Conservation (phyloP, 345 rosid species). For the Aquilaria yunnanensis region DNA sequence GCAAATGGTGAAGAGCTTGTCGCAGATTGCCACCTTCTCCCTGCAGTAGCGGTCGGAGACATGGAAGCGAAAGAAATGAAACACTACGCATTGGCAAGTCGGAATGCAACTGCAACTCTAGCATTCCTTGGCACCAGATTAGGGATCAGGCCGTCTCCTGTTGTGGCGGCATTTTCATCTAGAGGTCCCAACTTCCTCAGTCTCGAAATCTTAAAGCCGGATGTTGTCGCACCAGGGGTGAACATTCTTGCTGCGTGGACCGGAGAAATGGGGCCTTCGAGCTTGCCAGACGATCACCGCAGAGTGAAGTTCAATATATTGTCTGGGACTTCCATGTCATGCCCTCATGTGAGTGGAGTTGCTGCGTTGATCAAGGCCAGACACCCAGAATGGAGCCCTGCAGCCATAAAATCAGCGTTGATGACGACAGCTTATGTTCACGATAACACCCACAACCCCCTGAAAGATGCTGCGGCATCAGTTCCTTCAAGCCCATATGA, state of each 20-base stretch:
- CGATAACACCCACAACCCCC: conserved; percentile 54
- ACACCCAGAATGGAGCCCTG: conserved; percentile 93
- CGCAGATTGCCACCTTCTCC: conserved; percentile 82
- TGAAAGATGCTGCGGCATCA: conserved; percentile 50
- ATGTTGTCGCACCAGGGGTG: conserved; percentile 66
- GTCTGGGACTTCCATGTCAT: conserved; percentile 94
- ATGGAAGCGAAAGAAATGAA: conserved; percentile 66
- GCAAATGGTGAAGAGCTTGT: conserved; percentile 93
- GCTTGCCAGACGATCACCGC: conserved; percentile 60
- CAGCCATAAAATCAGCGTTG: conserved; percentile 85
- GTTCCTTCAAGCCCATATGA: conserved; percentile 59
- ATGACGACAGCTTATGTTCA: conserved; percentile 96
- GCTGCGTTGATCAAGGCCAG: conserved; percentile 85
- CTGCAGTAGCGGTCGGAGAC: conserved; percentile 79
- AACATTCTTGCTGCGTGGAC: conserved; percentile 79
- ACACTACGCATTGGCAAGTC: conserved; percentile 39
- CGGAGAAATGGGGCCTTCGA: conserved; percentile 66
- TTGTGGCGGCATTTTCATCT: conserved; percentile 74
- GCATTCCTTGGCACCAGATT: conserved; percentile 47
- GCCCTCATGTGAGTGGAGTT: conserved; percentile 92
- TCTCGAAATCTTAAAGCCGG: conserved; percentile 65
- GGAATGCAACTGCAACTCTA: conserved; percentile 39
- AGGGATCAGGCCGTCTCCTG: conserved; percentile 61
- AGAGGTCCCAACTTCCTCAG: conserved; percentile 61
- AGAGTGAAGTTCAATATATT: conserved; percentile 72